phyloP scores from a whole-genome alignment of 2,329 filamentous ascomycete species.

The Ascochyta rabiei region DNA sequence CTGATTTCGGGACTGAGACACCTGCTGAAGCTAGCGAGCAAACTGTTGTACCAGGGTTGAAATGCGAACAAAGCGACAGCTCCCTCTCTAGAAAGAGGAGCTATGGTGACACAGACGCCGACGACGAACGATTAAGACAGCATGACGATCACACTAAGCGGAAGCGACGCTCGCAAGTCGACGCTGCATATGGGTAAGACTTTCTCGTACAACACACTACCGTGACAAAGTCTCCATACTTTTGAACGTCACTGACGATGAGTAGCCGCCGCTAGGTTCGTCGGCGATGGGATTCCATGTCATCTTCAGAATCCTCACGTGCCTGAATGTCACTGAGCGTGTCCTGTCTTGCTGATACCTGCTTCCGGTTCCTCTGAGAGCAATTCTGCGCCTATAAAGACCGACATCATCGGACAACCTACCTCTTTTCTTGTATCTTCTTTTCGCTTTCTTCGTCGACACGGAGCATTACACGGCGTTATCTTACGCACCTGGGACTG shows the following conservation, averaged over 20 bases:
- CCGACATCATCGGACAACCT: not conserved
- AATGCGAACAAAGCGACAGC: slow-evolving; percentile 39
- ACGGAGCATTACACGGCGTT: slow-evolving; percentile 2
- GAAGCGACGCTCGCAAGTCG: slow-evolving; percentile 45
- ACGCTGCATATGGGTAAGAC: slow-evolving; percentile 45
- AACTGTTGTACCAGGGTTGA: slow-evolving; percentile 18
- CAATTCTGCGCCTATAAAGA: not conserved
- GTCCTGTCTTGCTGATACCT: not conserved
- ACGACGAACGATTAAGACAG: slow-evolving; percentile 39
- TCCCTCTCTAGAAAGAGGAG: slow-evolving; percentile 45
- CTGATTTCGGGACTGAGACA: slow-evolving; percentile 42
- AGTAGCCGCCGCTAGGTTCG: slow-evolving; percentile 9
- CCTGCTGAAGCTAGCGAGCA: slow-evolving; percentile 21
- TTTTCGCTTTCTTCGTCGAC: not conserved
- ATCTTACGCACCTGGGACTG: not conserved
- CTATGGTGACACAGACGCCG: slow-evolving; percentile 44
- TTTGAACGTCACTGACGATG: not conserved
- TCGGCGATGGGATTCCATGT: not conserved
- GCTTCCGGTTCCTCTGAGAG: not conserved
- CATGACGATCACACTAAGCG: slow-evolving; percentile 46
- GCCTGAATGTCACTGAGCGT: not conserved
- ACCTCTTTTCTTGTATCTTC: not conserved
- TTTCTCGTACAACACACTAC: not conserved
- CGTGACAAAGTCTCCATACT: no score
- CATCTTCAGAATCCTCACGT: not conserved